Base-by-base conservation (phyloP, 768 basidiomycete species). In the Tylopilus felleus region DNA sequence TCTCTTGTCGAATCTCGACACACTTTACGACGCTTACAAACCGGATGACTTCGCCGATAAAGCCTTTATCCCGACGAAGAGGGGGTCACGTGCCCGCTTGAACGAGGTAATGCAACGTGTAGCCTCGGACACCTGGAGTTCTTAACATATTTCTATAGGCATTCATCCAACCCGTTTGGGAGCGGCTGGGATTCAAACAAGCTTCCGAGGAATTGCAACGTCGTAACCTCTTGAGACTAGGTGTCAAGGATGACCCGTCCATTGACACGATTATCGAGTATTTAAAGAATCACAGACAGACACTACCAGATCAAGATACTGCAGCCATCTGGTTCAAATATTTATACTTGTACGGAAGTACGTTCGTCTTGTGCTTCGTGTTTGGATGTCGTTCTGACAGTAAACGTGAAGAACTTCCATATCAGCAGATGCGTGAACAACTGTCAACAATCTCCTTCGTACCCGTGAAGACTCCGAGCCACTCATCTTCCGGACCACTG, bases 41-140 rank as follows among this genome's bases (percentile, higher is more conserved):
- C 22, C 56, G 2, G 51, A 58, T 0, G 4, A 58, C n/a, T 62
- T 61, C 10, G 44, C 45, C 1, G 4, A 53, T 12, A 8, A 44
- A 14, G 44, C 55, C n/a, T 60, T 61, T 17, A 60, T 60, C 17
- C 60, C 60, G 12, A 61, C 60, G 7, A 40, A 62, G 29, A 0
- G 12, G 2, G 51, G 38, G 13, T 35, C 41, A 1, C 56, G 53
- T 44, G 55, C 51, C 6, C 13, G 51, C 41, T 46, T 27, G 17
- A 50, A 58, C 23, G 56, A 60, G 55, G 60, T 60, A 29, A 43
- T 8, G 19, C 5, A 13, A 59, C 7, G 13, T 38, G 33, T 49
- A 5, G 19, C 21, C 5, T 14, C 2, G 12, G 41, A 16, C 10
- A 3, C 1, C 10, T n/a, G 7, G 38, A 21, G 8, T 50, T 2